Conservation (phyloP, 352 stramenopile genomes). For the Phytophthora hybrid region DNA sequence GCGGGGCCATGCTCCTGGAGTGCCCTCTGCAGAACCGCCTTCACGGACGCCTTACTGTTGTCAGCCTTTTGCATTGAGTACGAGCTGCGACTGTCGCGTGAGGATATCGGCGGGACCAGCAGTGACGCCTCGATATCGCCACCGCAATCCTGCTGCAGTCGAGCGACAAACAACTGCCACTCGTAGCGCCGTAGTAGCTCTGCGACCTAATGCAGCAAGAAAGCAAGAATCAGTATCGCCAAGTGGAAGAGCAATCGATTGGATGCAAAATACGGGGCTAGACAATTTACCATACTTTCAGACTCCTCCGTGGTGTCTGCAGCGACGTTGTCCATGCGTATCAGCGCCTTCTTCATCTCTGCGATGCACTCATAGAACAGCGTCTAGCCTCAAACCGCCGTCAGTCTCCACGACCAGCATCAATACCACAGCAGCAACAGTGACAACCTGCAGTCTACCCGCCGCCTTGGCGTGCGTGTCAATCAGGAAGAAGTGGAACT, state of each 20-base stretch:
- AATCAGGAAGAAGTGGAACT: constrained; percentile 28
- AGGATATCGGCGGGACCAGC: constrained; percentile 18
- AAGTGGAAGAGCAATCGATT: background rate
- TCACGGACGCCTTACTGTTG: constrained; percentile 4
- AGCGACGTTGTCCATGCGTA: constrained; percentile 39
- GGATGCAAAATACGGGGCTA: background rate
- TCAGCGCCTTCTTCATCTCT: constrained; percentile 52
- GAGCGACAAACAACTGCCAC: constrained; percentile 49
- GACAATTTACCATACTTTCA: constrained; percentile 56
- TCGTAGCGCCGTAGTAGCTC: constrained; percentile 27
- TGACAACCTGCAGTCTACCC: constrained; percentile 28
- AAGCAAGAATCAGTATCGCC: background rate
- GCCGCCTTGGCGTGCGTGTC: constrained; percentile 31
- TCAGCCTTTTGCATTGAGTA: background rate
- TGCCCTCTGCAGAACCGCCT: constrained; percentile 23
- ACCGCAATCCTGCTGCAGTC: constrained; percentile 43
- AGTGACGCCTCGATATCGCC: constrained; percentile 30
- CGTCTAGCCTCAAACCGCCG: constrained; percentile 20
- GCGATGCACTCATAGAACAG: constrained; percentile 51
- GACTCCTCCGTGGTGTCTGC: constrained; percentile 36
- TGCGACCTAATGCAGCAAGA: constrained; percentile 20
- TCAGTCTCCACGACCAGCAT: background rate
- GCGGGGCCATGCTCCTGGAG: constrained; percentile 41
- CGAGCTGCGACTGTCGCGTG: background rate
- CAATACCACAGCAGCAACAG: background rate